These are phyloP conservation scores for Beauveria scarabaeidicola DNA, from an alignment of 2,329 filamentous ascomycete genomes.

Conservation along the genomic window DNA sequence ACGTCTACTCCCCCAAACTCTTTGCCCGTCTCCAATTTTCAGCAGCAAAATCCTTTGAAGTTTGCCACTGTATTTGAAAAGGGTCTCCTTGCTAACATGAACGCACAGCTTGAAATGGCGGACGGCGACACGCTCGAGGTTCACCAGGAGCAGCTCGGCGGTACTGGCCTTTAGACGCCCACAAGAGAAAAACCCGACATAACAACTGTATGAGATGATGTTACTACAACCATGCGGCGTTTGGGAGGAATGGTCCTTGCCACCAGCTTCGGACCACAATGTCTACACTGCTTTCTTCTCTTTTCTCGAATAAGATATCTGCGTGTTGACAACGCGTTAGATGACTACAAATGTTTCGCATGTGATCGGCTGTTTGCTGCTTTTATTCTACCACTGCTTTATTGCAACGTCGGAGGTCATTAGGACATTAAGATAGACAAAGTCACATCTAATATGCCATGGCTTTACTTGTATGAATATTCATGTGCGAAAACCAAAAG, in stretches of 20 bases:
- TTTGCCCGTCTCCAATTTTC: neutral
- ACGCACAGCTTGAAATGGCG: conserved; percentile 78
- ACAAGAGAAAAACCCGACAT: neutral
- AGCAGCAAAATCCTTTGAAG: neutral
- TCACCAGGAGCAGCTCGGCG: conserved; percentile 96
- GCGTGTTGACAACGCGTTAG: neutral
- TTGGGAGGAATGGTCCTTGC: conserved; percentile 4
- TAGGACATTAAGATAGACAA: conserved; percentile 7
- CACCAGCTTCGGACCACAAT: neutral
- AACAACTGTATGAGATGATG: conserved; percentile 11
- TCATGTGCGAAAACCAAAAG: neutral
- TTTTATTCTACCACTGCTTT: neutral
- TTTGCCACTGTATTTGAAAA: neutral
- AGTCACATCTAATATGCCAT: conserved; percentile 9
- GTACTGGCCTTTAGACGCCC: neutral
- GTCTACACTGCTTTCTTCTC: conserved; percentile 7
- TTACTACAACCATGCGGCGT: conserved; percentile 9
- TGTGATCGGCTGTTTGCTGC: neutral
- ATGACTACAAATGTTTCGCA: neutral
- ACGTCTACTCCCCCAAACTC: conserved; percentile 33
- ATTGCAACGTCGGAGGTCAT: neutral
- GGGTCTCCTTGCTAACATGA: neutral
- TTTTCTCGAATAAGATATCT: neutral
- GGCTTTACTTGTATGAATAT: neutral
- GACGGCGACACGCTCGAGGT: conserved; percentile 96